These are phyloP conservation scores for Cryptococcus sp. DNA, from an alignment of 1,284 basidiomycete species.

Conservation along the genomic window DNA sequence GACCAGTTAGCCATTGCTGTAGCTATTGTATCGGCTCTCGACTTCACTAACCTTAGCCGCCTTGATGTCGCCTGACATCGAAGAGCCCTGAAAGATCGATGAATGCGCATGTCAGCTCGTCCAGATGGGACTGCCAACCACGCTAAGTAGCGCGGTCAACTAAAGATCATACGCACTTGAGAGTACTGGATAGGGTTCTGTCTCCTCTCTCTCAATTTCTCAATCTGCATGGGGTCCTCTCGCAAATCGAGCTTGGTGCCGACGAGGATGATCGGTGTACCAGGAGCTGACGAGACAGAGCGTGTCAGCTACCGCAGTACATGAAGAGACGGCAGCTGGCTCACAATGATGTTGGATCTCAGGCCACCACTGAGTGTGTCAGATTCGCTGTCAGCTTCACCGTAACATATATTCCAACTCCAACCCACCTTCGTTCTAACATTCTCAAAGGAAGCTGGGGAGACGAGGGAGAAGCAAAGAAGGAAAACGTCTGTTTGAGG, in stretches of 20 bases:
- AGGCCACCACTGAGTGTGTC: slow-evolving; percentile 54
- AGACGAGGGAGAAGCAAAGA: slow-evolving; percentile 97
- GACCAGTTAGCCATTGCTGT: background rate
- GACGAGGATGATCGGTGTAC: slow-evolving; percentile 90
- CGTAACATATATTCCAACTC: background rate
- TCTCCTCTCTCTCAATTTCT: slow-evolving; percentile 90
- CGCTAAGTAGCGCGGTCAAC: too few relatives aligned
- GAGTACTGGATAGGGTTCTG: slow-evolving; percentile 89
- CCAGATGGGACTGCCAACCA: background rate
- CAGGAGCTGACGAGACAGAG: slow-evolving; percentile 67
- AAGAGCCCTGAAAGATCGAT: slow-evolving; percentile 67
- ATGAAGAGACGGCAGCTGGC: slow-evolving; percentile 4
- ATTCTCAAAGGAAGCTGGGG: slow-evolving; percentile 97
- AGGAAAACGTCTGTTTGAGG: slow-evolving; percentile 99
- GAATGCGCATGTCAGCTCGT: background rate
- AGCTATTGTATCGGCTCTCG: background rate
- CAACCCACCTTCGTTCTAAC: slow-evolving; percentile 83
- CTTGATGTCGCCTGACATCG: slow-evolving; percentile 85
- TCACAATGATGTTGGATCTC: slow-evolving; percentile 52
- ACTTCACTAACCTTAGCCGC: slow-evolving; percentile 44
- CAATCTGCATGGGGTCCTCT: slow-evolving; percentile 87
- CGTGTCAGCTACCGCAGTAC: background rate
- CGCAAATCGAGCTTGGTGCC: slow-evolving; percentile 98
- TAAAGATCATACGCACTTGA: slow-evolving; percentile 30
- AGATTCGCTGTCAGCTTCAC: slow-evolving; percentile 1